Conservation (phyloP, 129 eudicot species). For the Flaveria linearis region DNA sequence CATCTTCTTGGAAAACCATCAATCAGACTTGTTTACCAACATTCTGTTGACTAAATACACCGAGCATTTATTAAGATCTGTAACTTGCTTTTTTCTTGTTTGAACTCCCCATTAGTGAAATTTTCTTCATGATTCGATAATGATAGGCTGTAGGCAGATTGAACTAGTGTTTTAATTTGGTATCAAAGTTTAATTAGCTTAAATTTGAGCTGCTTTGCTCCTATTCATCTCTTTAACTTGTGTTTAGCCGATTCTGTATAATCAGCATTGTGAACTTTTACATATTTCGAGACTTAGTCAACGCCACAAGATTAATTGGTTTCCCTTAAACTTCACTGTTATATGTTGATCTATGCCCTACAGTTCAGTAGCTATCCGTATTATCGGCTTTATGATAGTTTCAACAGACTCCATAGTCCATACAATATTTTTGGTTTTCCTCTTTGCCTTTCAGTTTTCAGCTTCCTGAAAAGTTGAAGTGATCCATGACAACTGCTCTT, state of each 20-base stretch:
- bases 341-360: not conserved
- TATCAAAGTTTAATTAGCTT: not conserved
- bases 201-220: conserved; percentile 7
- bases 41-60: conserved; percentile 67
- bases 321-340: not conserved
- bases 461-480: conserved; percentile 17
- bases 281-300: not conserved
- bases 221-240: not conserved
- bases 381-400: conserved; percentile 2
- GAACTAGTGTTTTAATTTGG: not conserved
- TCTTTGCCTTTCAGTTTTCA: conserved; percentile 2
- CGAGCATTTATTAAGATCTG: conserved; percentile 29
- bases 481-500: conserved; percentile 8
- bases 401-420: not conserved
- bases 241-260: not conserved
- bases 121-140: not conserved
- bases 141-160: not conserved
- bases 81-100: conserved; percentile 20
- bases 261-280: not conserved
- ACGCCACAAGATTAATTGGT: not conserved
- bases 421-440: not conserved
- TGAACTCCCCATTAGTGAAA: not conserved
- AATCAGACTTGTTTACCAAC: conserved; percentile 67
- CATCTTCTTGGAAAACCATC: conserved; percentile 48
- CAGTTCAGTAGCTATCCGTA: not conserved